These are phyloP conservation scores for Penicillium pancosmium DNA, from an alignment of 495 filamentous ascomycete genomes.

Conservation along the genomic window DNA sequence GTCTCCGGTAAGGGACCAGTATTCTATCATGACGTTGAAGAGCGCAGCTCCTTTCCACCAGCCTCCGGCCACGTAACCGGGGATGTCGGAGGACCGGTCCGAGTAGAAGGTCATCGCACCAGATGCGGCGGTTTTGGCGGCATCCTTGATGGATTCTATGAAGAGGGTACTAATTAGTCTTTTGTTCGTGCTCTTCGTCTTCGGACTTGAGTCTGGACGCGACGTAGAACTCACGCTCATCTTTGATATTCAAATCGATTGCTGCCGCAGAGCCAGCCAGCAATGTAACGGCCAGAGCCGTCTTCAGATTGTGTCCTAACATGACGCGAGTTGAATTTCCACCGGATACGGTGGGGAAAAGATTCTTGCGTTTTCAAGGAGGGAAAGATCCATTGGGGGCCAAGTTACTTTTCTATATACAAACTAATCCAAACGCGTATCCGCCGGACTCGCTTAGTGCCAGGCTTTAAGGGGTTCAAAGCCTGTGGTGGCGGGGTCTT, in stretches of 20 bases:
- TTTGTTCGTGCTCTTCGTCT: background rate
- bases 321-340: background rate
- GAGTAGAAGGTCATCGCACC: constrained; percentile 69
- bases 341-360: background rate
- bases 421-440: too few relatives aligned
- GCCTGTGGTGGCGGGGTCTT: background rate
- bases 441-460: background rate
- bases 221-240: constrained; percentile 1
- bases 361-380: background rate
- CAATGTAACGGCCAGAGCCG: background rate
- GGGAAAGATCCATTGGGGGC: background rate
- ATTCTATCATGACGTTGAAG: constrained; percentile 69
- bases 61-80: constrained; percentile 49
- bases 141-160: constrained; percentile 64
- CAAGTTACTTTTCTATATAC: background rate
- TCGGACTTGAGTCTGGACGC: background rate
- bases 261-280: background rate
- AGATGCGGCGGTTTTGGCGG: constrained; percentile 57
- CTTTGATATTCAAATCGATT: background rate
- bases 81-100: constrained; percentile 58
- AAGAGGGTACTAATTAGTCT: background rate
- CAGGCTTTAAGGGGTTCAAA: background rate
- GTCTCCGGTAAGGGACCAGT: constrained; percentile 70
- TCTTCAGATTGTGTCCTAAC: background rate
- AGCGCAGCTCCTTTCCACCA: constrained; percentile 76